A percentile compares a stretch with the other conserved stretches of the same genome.
Evolutionary conservation across 805 yeast genomes (phyloP).

Genomic region (Cyberlindnera veronae): DNA sequence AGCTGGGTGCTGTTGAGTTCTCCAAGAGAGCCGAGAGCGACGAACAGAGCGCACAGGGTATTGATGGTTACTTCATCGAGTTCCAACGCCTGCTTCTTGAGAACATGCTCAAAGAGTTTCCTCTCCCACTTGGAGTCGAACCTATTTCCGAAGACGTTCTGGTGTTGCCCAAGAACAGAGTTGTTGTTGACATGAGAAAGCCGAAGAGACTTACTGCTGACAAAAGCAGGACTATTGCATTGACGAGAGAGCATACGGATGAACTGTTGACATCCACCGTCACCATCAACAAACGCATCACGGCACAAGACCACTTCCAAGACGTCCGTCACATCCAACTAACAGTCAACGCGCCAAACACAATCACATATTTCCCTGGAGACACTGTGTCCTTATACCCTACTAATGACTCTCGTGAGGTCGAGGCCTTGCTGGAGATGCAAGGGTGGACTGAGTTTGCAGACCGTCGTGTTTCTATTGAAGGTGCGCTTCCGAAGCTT

Average conservation of each 20-base stretch:
- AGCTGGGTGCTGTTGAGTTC: constrained; percentile 76
- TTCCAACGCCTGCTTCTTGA: constrained; percentile 58
- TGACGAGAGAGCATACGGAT: constrained; percentile 28
- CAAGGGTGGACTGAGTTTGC: constrained; percentile 78
- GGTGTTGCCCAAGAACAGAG: constrained; percentile 35
- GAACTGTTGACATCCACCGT: constrained; percentile 42
- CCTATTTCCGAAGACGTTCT: constrained; percentile 34
- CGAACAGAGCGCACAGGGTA: constrained; percentile 73
- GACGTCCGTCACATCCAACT: constrained; percentile 66
- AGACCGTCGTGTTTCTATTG: constrained; percentile 47
- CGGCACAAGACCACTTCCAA: constrained; percentile 75
- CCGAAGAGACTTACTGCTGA: constrained; percentile 31
- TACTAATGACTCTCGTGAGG: constrained; percentile 58
- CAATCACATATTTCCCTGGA: constrained; percentile 59
- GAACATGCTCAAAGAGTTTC: constrained; percentile 32
- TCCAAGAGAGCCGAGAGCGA: constrained; percentile 83
- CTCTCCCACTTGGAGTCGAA: constrained; percentile 30
- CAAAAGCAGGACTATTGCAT: constrained; percentile 28
- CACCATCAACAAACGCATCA: constrained; percentile 53
- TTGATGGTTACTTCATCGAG: constrained; percentile 71
- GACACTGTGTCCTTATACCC: constrained; percentile 82
- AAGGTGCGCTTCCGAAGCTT: constrained; percentile 21
- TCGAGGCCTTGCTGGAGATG: constrained; percentile 56
- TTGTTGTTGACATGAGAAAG: constrained; percentile 29
- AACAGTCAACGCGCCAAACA: constrained; percentile 3